These are phyloP conservation scores for Hypericum androsaemum DNA, from an alignment of 345 rosid species.

Conservation along the genomic window DNA sequence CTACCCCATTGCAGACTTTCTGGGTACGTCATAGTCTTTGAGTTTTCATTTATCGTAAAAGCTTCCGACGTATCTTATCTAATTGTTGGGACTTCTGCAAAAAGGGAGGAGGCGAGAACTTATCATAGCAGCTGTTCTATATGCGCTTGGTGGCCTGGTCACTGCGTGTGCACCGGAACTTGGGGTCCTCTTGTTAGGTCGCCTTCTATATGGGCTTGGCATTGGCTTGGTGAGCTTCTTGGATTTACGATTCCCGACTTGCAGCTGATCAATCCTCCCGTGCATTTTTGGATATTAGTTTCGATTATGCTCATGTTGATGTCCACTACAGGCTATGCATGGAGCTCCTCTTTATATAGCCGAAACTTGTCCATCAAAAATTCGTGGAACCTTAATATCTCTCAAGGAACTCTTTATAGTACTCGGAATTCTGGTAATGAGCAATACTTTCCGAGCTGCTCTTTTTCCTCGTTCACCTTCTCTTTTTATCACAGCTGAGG, in stretches of 20 bases:
- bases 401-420: conserved; percentile 88
- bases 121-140: conserved; percentile 52
- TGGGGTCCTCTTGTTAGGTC: conserved; percentile 60
- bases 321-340: conserved; percentile 75
- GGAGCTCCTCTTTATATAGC: conserved; percentile 98
- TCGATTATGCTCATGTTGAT: not conserved
- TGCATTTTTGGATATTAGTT: conserved; percentile 4
- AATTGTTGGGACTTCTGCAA: conserved; percentile 8
- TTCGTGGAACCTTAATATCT: conserved; percentile 90
- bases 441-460: not conserved
- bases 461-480: conserved; percentile 3
- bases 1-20: conserved; percentile 82
- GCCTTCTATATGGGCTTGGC: conserved; percentile 80
- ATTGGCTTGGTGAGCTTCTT: conserved; percentile 72
- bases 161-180: conserved; percentile 67
- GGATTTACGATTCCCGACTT: conserved; percentile 5
- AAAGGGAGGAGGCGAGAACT: conserved; percentile 87
- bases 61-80: conserved; percentile 9
- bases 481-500: conserved; percentile 2
- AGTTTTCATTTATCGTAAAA: conserved; percentile 1
- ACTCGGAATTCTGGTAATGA: conserved; percentile 78
- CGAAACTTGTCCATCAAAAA: conserved; percentile 95
- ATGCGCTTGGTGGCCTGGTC: conserved; percentile 44
- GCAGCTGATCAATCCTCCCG: not conserved
- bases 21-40: conserved; percentile 38